Evolutionary conservation across 2,329 filamentous ascomycete genomes (phyloP).

Genomic region (Arthroderma uncinatum): DNA sequence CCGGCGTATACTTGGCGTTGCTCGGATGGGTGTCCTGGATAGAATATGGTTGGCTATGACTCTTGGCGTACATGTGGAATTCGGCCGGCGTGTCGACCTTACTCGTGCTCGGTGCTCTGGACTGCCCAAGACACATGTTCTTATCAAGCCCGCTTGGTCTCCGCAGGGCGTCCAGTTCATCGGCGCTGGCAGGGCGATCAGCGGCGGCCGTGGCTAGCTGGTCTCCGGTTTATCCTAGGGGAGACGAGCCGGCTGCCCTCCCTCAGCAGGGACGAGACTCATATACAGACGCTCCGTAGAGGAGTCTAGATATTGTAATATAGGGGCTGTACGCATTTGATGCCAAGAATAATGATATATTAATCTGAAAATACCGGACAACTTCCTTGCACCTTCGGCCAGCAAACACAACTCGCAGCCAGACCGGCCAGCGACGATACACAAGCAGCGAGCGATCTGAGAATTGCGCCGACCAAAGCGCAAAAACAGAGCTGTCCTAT

Average conservation of each 20-base stretch:
- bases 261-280: neutral
- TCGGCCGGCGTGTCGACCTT: neutral
- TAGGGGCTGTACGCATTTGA: neutral
- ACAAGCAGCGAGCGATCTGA: neutral
- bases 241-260: neutral
- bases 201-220: neutral
- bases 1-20: constrained; percentile 5
- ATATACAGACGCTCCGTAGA: neutral
- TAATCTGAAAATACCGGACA: neutral
- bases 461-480: neutral
- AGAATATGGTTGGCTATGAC: neutral
- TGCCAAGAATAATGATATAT: neutral
- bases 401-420: neutral
- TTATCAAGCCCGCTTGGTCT: neutral
- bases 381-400: neutral
- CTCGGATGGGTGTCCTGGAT: neutral
- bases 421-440: neutral
- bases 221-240: neutral
- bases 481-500: neutral
- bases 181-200: neutral
- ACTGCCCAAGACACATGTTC: neutral
- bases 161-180: neutral
- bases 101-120: neutral
- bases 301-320: neutral
- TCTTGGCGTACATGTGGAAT: neutral